Conservation (phyloP, 768 basidiomycete species). For the Rubroboletus pulcherrimus region DNA sequence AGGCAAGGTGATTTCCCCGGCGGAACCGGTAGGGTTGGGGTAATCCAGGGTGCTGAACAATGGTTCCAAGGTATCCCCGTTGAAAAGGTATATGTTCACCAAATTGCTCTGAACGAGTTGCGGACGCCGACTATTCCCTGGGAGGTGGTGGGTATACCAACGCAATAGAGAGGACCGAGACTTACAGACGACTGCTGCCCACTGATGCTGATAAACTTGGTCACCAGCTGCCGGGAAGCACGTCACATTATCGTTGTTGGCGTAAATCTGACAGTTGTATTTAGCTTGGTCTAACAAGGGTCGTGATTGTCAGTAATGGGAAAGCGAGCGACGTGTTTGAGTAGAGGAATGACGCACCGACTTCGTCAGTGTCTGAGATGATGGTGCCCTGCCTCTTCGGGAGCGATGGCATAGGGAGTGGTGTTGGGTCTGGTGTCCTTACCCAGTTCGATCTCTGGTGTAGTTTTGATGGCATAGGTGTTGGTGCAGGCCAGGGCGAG, state of each 20-base stretch:
- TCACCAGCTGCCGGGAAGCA: conserved; percentile 66
- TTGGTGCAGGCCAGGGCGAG: conserved; percentile 45
- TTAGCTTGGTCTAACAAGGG: conserved; percentile 36
- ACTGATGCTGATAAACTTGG: conserved; percentile 66
- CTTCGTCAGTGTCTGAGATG: conserved; percentile 24
- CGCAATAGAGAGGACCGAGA: conserved; percentile 23
- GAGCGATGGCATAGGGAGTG: conserved; percentile 9
- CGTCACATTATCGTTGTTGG: conserved; percentile 70
- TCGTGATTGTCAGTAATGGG: conserved; percentile 9
- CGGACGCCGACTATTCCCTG: conserved; percentile 76
- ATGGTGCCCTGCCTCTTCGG: conserved; percentile 22
- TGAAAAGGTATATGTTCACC: conserved; percentile 77
- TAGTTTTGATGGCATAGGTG: conserved; percentile 31
- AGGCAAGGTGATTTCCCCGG: conserved; percentile 49
- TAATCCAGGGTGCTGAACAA: conserved; percentile 45
- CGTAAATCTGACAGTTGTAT: conserved; percentile 47
- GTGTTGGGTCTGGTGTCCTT: conserved; percentile 30
- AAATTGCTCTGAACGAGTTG: conserved; percentile 55
- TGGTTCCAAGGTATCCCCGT: conserved; percentile 59
- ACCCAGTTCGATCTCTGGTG: conserved; percentile 32
- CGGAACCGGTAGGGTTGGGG: conserved; percentile 48
- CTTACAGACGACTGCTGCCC: conserved; percentile 78
- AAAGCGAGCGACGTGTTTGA: conserved; percentile 5
- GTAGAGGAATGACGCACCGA: conserved; percentile 24
- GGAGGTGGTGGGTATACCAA: conserved; percentile 13